These are phyloP conservation scores for Ceratocystis diversiconidia DNA, from an alignment of 2,329 filamentous ascomycete genomes.

Conservation along the genomic window DNA sequence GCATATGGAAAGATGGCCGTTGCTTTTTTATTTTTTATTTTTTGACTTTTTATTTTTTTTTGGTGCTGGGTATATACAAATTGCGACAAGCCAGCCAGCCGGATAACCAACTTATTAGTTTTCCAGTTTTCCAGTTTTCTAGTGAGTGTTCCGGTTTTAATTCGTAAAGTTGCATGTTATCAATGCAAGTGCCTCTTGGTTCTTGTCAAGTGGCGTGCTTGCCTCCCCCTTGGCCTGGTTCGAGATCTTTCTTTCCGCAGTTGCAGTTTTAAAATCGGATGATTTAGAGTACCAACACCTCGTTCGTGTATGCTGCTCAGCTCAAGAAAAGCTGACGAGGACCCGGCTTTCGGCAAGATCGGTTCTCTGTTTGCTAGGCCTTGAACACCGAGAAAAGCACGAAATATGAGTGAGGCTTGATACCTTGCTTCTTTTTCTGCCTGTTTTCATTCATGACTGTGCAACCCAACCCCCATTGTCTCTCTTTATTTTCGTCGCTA, in stretches of 20 bases:
- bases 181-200: conserved; percentile 1
- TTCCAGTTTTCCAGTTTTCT: background rate
- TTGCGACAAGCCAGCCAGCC: too few relatives aligned
- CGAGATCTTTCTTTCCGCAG: background rate
- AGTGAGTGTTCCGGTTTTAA: conserved; percentile 9
- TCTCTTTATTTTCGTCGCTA: conserved; percentile 1
- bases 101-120: too few relatives aligned
- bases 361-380: background rate
- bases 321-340: background rate
- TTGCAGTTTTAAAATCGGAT: background rate
- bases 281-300: background rate
- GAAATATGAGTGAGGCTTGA: background rate
- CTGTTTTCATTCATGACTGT: background rate
- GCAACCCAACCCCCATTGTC: background rate
- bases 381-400: conserved; percentile 16
- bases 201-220: background rate
- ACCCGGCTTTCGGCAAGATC: conserved; percentile 14
- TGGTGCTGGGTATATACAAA: too few relatives aligned
- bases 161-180: conserved; percentile 12
- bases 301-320: background rate
- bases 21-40: too few relatives aligned
- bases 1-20: too few relatives aligned
- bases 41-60: too few relatives aligned
- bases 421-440: background rate
- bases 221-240: background rate